Conservation (phyloP, 1,284 basidiomycete species). For the Heterobasidion occidentale region DNA sequence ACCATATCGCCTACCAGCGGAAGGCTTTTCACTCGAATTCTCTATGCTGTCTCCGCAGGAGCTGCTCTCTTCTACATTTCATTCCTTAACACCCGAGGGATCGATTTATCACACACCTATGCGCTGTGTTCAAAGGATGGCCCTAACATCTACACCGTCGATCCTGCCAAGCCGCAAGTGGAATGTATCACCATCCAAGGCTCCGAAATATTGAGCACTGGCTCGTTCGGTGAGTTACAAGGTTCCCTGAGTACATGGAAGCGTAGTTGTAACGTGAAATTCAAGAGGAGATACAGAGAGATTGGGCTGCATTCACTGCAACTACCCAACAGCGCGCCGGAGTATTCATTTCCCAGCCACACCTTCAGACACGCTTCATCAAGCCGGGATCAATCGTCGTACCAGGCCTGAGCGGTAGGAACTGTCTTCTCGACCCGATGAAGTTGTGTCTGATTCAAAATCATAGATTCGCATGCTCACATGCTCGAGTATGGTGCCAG, state of each 20-base stretch:
- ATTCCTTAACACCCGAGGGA: conserved; percentile 2
- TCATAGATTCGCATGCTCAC: conserved; percentile 77
- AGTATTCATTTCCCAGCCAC: conserved; percentile 8
- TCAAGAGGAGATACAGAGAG: conserved; percentile 35
- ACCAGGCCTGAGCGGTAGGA: conserved; percentile 57
- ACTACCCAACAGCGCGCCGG: conserved; percentile 4
- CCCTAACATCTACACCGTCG: conserved; percentile 52
- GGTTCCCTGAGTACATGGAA: background rate
- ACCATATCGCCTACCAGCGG: background rate
- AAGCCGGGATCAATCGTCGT: conserved; percentile 49
- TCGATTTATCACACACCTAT: conserved; percentile 28
- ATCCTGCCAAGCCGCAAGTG: conserved; percentile 35
- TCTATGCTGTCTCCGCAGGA: background rate
- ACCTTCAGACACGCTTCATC: conserved; percentile 37
- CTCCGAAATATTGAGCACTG: conserved; percentile 41
- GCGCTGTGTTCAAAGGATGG: conserved; percentile 51
- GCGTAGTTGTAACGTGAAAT: background rate
- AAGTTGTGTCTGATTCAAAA: conserved; percentile 1
- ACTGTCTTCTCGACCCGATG: background rate
- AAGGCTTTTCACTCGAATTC: background rate
- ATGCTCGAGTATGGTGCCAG: conserved; percentile 70
- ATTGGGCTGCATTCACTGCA: conserved; percentile 25
- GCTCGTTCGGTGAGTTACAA: conserved; percentile 43
- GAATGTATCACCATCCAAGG: conserved; percentile 55
- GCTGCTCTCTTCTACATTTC: background rate